Conservation (phyloP, 805 yeast species). For the Zygosaccharomyces rouxii region DNA sequence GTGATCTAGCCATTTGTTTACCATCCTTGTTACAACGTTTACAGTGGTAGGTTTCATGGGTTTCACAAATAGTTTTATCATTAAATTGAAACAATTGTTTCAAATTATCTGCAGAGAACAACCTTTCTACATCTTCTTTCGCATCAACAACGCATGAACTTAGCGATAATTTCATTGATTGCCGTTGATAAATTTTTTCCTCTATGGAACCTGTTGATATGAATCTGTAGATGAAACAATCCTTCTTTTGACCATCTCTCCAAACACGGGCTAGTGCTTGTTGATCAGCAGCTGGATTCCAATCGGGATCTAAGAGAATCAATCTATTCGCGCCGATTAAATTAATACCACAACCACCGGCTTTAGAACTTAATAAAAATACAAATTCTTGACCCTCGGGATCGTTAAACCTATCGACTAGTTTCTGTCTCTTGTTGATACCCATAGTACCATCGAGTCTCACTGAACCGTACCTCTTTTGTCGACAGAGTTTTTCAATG, state of each 20-base stretch:
- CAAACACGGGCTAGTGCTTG: constrained; percentile 97
- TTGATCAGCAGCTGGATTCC: constrained; percentile 99
- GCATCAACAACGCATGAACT: constrained; percentile 97
- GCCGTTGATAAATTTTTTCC: constrained; percentile 93
- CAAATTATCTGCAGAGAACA: constrained; percentile 79
- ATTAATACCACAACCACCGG: constrained; percentile 98
- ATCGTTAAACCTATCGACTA: constrained; percentile 87
- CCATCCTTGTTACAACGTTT: constrained; percentile 62
- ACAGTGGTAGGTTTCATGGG: constrained; percentile 90
- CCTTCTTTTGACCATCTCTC: constrained; percentile 98
- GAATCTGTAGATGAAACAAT: constrained; percentile 90
- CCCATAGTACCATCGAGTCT: constrained; percentile 91
- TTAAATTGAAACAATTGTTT: constrained; percentile 70
- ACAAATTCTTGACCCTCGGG: constrained; percentile 84
- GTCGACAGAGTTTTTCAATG: constrained; percentile 80
- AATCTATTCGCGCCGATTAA: constrained; percentile 93
- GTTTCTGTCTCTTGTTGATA: constrained; percentile 85
- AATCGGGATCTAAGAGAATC: constrained; percentile 83
- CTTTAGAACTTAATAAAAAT: constrained; percentile 86
- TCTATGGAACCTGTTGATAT: constrained; percentile 94
- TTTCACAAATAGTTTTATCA: constrained; percentile 69
- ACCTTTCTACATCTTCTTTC: constrained; percentile 88
- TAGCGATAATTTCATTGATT: constrained; percentile 86
- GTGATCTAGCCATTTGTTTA: constrained; percentile 58
- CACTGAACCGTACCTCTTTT: constrained; percentile 65